Evolutionary conservation across 805 yeast species (phyloP).

Genomic region (Teunomyces barrocoloradensis): DNA sequence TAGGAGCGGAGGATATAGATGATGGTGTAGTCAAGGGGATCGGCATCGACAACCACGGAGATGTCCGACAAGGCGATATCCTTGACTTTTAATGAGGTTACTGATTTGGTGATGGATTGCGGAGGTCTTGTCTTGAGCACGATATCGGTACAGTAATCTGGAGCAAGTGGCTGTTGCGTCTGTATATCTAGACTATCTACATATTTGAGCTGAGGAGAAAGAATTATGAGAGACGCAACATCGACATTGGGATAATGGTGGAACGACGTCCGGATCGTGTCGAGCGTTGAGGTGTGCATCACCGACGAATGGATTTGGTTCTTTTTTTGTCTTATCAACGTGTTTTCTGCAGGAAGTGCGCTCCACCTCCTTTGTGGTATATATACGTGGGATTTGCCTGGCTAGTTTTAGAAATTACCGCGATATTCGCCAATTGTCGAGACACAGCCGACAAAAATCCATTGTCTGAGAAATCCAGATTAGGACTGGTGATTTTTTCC

Average conservation of each 20-base stretch:
- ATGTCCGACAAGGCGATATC: neutral
- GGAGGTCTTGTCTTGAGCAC: neutral
- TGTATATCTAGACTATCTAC: neutral
- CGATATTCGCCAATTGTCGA: too few relatives aligned
- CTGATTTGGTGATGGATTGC: neutral
- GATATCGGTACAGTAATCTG: neutral
- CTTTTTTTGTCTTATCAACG: neutral
- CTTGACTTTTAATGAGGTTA: neutral
- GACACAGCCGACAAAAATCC: neutral
- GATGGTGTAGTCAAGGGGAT: conserved; percentile 1
- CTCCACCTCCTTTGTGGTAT: too few relatives aligned
- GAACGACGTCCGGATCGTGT: neutral
- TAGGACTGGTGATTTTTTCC: neutral
- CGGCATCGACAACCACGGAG: neutral
- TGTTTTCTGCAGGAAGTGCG: neutral
- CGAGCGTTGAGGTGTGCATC: conserved; percentile 2
- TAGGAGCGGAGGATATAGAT: neutral
- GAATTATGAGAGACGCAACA: neutral
- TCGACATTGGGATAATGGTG: neutral
- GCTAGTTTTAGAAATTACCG: too few relatives aligned
- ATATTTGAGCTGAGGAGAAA: neutral
- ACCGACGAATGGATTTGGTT: too few relatives aligned
- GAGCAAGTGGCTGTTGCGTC: neutral
- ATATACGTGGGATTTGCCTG: too few relatives aligned
- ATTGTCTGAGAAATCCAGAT: neutral